Evolutionary conservation across 2,329 filamentous ascomycete species (phyloP).

Genomic region (Leptographium flavum): DNA sequence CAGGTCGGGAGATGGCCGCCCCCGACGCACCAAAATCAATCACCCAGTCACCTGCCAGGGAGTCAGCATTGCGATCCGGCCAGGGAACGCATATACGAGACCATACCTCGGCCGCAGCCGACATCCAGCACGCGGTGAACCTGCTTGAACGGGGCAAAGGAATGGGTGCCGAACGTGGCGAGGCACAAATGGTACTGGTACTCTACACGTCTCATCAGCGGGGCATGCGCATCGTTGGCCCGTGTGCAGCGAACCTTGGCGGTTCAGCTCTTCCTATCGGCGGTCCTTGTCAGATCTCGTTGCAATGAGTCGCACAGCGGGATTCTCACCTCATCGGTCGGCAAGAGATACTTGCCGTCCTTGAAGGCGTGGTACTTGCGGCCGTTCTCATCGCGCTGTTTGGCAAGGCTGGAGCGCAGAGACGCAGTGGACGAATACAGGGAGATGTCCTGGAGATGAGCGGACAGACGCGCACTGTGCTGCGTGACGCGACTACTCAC

Average conservation of each 20-base stretch:
- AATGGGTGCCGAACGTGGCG: slow-evolving; percentile 27
- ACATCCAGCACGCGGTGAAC: slow-evolving; percentile 31
- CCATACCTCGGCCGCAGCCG: slow-evolving; percentile 33
- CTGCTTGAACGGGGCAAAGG: slow-evolving; percentile 27
- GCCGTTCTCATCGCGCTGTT: slow-evolving; percentile 21
- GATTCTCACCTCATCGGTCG: slow-evolving; percentile 20
- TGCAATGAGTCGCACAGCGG: neutral
- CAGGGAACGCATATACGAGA: neutral
- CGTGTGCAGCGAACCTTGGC: slow-evolving; percentile 13
- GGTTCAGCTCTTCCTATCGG: slow-evolving; percentile 19
- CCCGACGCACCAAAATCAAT: slow-evolving; percentile 17
- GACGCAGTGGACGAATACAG: slow-evolving; percentile 19
- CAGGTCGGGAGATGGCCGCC: too few relatives aligned
- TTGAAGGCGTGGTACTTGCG: slow-evolving; percentile 24
- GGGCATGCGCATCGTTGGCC: neutral
- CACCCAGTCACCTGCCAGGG: slow-evolving; percentile 13
- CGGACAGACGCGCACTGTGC: too few relatives aligned
- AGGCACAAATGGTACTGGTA: slow-evolving; percentile 24
- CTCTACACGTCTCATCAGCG: slow-evolving; percentile 6
- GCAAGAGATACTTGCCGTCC: slow-evolving; percentile 23
- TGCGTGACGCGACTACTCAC: too few relatives aligned
- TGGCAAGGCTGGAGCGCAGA: slow-evolving; percentile 17
- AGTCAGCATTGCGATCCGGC: neutral
- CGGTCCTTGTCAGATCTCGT: neutral
- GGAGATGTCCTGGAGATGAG: slow-evolving; percentile 14